Conservation (phyloP, 78 protist species). For the Cyanophora paradoxa region DNA sequence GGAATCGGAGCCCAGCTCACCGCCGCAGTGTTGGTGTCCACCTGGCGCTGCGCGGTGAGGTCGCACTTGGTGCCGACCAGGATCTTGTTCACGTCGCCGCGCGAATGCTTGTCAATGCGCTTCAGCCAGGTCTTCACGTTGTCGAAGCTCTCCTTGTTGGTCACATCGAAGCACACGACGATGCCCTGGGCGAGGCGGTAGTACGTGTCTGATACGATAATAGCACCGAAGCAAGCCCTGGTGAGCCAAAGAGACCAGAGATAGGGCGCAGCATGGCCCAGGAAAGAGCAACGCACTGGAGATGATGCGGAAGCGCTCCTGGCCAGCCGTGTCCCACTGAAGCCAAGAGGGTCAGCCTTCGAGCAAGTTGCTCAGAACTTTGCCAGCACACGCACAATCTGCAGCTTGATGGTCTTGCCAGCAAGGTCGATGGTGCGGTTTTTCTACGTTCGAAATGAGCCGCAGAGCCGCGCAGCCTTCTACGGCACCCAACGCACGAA, state of each 20-base stretch:
- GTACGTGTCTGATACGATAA: background rate
- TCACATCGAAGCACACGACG: background rate
- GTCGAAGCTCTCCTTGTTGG: background rate
- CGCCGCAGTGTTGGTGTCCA: too few relatives aligned
- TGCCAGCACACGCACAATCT: background rate
- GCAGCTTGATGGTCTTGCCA: background rate
- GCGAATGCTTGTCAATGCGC: constrained; percentile 64
- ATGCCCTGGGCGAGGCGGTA: background rate
- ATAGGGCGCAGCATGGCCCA: too few relatives aligned
- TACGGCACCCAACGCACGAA: too few relatives aligned
- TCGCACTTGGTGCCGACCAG: constrained; percentile 9
- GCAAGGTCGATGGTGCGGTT: background rate
- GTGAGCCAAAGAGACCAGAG: too few relatives aligned
- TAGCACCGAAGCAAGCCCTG: background rate
- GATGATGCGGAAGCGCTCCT: constrained; percentile 1
- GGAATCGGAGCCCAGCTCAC: too few relatives aligned
- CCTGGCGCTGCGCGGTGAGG: too few relatives aligned
- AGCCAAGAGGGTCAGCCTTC: too few relatives aligned
- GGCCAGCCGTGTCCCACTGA: constrained; percentile 17
- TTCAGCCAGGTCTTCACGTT: constrained; percentile 52
- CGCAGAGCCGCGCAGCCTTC: too few relatives aligned
- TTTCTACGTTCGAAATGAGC: background rate
- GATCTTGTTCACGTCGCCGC: background rate
- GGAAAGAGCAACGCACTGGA: background rate
- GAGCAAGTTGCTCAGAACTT: too few relatives aligned